Evolutionary conservation across 2,329 filamentous ascomycete genomes (phyloP), one percentile per base, ranked within the genome.

Genomic region (Hypoxylon sp.): DNA sequence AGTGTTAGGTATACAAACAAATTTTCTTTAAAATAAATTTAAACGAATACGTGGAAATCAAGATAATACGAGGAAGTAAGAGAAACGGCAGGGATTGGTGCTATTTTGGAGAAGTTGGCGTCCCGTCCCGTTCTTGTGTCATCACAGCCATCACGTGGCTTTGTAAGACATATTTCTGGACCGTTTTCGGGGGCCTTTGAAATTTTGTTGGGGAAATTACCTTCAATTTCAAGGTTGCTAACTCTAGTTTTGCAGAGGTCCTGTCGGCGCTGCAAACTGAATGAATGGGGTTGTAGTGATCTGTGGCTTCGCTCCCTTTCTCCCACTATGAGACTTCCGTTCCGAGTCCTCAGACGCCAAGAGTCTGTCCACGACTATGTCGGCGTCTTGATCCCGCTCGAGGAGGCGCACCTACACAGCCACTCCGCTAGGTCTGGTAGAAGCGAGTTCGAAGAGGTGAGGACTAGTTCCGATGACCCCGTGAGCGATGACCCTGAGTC

Each of bases 381-480:
- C 24, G 84, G 83, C 70, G 85, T 88, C 35, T 74, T 88, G 17
- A 77, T 89, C 10, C 82, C 86, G 22, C 81, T 89, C 1, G 84
- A 86, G 17, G 81, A 88, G 71, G 87, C 87, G 0, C 86, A 88
- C 76, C 80, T 85, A 48, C 84, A 88, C 76, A 87, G 85, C 73
- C 83, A 87, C 71, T 84, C 85, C 13, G 84, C 85, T 17, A 81
- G 85, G 59, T 80, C 78, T 9, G 84, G 85, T 5, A 78, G 77
- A 46, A 78, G 79, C 59, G 82, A 84, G 67, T 84, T 83, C 63
- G 83, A 85, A 64, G 79, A 80, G 54, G 75, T 73, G 44, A 81
- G 82, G 48, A 83, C 78, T 63, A 81, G 81, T 58, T 78, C 78
- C 42, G 76, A 76, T 62, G 78, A 69, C 29, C 67, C 65, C 17